These are phyloP conservation scores for Trametopsis cervina DNA, from an alignment of 768 basidiomycete species.

Conservation along the genomic window DNA sequence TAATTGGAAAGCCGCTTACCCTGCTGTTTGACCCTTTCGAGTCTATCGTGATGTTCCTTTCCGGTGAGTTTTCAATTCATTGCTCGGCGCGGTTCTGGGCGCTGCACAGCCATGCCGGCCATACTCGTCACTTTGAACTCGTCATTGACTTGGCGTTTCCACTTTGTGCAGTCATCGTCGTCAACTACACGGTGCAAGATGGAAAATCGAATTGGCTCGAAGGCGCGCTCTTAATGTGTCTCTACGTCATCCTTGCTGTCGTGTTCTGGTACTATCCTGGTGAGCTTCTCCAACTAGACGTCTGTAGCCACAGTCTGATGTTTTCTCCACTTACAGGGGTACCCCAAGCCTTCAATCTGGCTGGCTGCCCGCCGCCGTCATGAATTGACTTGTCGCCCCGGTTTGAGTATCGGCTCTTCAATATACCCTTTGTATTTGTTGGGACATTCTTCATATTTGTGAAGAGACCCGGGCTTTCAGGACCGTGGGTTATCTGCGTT, in stretches of 20 bases:
- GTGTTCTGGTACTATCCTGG: conserved; percentile 49
- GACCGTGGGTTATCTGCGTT: too few species aligned
- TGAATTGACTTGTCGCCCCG: too few species aligned
- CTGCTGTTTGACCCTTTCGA: conserved; percentile 87
- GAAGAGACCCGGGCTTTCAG: too few species aligned
- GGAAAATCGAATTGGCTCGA: conserved; percentile 94
- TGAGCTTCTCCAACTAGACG: too few species aligned
- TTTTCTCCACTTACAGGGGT: not conserved
- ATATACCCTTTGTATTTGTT: too few species aligned
- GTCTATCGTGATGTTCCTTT: conserved; percentile 47
- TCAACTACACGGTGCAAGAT: conserved; percentile 81
- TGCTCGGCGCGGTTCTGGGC: not conserved
- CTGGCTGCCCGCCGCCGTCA: too few species aligned
- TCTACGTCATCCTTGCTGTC: conserved; percentile 51
- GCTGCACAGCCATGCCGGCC: not conserved
- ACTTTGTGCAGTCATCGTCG: conserved; percentile 18
- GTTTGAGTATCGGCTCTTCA: too few species aligned
- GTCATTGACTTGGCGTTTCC: conserved; percentile 29
- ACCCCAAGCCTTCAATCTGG: not conserved
- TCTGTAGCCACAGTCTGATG: not conserved
- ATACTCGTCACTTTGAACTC: not conserved
- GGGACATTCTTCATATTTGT: too few species aligned
- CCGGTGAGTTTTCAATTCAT: conserved; percentile 33
- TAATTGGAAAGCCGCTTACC: conserved; percentile 68
- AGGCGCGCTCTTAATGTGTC: conserved; percentile 69